phyloP scores from a whole-genome alignment of 768 basidiomycete genomes.

The Leccinum imitatum region DNA sequence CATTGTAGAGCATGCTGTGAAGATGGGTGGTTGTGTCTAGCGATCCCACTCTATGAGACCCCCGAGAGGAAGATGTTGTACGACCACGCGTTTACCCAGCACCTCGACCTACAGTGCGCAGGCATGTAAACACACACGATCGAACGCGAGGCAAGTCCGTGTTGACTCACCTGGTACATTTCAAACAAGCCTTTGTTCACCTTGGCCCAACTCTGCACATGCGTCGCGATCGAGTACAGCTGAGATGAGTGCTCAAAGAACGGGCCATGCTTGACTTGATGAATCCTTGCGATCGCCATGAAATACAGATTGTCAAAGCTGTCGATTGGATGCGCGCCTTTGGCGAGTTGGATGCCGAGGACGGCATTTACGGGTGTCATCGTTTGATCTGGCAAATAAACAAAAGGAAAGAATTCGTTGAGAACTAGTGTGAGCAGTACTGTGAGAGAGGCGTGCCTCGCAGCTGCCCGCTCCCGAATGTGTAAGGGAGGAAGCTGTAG shows the following conservation, averaged over 20 bases:
- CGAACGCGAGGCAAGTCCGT: neutral
- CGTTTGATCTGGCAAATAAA: conserved; percentile 49
- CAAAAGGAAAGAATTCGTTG: neutral
- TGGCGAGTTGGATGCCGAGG: conserved; percentile 49
- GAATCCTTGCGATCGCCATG: conserved; percentile 74
- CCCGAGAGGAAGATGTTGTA: conserved; percentile 89
- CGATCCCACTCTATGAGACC: conserved; percentile 71
- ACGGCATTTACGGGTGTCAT: conserved; percentile 64
- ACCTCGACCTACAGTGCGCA: conserved; percentile 69
- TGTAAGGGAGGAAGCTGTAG: conserved; percentile 83
- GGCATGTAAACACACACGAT: conserved; percentile 6
- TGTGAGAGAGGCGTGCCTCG: conserved; percentile 49
- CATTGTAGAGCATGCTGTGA: conserved; percentile 2
- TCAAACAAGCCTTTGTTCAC: conserved; percentile 89
- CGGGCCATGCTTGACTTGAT: conserved; percentile 79
- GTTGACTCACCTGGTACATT: conserved; percentile 81
- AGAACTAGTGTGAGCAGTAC: conserved; percentile 1
- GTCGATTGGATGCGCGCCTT: conserved; percentile 22
- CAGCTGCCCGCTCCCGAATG: conserved; percentile 90
- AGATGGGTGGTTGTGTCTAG: conserved; percentile 2
- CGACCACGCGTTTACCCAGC: conserved; percentile 90
- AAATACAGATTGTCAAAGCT: conserved; percentile 72
- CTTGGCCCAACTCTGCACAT: conserved; percentile 90
- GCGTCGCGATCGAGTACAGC: conserved; percentile 78
- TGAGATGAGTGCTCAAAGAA: conserved; percentile 94